These are phyloP conservation scores for Pleurotus djamor DNA, from an alignment of 768 basidiomycete genomes.

Conservation along the genomic window DNA sequence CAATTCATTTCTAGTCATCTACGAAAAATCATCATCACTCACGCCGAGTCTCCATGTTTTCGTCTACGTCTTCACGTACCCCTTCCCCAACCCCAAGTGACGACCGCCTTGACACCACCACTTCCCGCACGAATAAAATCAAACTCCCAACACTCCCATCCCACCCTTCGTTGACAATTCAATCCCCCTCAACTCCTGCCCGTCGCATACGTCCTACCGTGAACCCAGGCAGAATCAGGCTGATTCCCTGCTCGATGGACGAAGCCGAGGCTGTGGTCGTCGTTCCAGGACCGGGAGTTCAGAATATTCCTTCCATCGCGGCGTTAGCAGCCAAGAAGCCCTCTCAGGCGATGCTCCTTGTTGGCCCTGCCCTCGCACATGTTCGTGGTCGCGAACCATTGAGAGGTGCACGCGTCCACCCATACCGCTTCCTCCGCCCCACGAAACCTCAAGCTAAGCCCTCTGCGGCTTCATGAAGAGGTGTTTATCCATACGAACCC, in stretches of 20 bases:
- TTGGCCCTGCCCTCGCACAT: conserved; percentile 44
- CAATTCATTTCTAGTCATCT: conserved; percentile 12
- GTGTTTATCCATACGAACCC: too few relatives aligned
- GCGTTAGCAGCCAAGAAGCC: conserved; percentile 13
- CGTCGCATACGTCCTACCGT: conserved; percentile 6
- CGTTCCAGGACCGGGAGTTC: conserved; percentile 29
- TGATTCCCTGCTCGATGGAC: conserved; percentile 49
- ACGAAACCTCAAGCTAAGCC: too few relatives aligned
- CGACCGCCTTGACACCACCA: background rate
- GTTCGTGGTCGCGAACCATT: conserved; percentile 40
- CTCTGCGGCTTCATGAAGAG: too few relatives aligned
- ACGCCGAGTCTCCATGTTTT: conserved; percentile 34
- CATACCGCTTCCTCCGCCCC: conserved; percentile 44
- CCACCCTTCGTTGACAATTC: conserved; percentile 15
- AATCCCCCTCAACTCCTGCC: conserved; percentile 10
- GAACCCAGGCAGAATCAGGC: conserved; percentile 26
- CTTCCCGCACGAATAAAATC: conserved; percentile 9
- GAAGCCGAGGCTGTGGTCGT: conserved; percentile 52
- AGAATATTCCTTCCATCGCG: conserved; percentile 13
- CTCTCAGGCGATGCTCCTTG: conserved; percentile 39
- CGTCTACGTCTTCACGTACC: conserved; percentile 36
- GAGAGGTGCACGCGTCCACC: conserved; percentile 51
- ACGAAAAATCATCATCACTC: conserved; percentile 15
- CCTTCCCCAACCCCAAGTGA: conserved; percentile 28
- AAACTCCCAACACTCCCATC: conserved; percentile 14